Conservation (phyloP, 768 basidiomycete species). For the Hemileccinum impolitum region DNA sequence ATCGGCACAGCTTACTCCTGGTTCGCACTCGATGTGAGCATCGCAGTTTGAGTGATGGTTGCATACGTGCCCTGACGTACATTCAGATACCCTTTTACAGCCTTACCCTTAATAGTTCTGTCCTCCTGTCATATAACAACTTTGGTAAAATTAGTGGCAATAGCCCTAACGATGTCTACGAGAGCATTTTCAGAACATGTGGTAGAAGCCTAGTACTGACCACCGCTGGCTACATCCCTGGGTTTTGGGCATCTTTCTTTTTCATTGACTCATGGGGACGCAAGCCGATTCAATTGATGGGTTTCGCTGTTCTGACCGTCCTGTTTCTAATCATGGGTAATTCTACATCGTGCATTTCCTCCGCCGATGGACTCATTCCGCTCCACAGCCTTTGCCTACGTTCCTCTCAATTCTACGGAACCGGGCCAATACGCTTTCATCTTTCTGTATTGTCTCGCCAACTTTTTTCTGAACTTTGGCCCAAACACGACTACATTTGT, state of each 20-base stretch:
- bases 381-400: slow-evolving; percentile 56
- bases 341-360: slow-evolving; percentile 1
- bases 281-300: slow-evolving; percentile 73
- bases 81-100: slow-evolving; percentile 84
- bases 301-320: slow-evolving; percentile 61
- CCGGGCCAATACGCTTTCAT: slow-evolving; percentile 56
- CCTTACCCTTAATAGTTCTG: slow-evolving; percentile 75
- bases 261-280: slow-evolving; percentile 70
- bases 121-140: slow-evolving; percentile 71
- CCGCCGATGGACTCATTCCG: slow-evolving; percentile 1
- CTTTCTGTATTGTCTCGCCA: slow-evolving; percentile 12
- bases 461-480: slow-evolving; percentile 19
- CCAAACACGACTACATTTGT: slow-evolving; percentile 65
- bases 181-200: slow-evolving; percentile 25
- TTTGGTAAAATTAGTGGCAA: slow-evolving; percentile 44
- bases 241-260: slow-evolving; percentile 65
- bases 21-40: slow-evolving; percentile 81
- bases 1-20: slow-evolving; percentile 77
- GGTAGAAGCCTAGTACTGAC: slow-evolving; percentile 16
- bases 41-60: neutral
- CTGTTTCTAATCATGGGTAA: slow-evolving; percentile 70
- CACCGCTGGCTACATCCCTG: slow-evolving; percentile 28
- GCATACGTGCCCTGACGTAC: neutral
- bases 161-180: slow-evolving; percentile 12
- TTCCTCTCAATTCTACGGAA: slow-evolving; percentile 47